phyloP scores from a whole-genome alignment of 148 eudicot species.

The Limonium bicolor region DNA sequence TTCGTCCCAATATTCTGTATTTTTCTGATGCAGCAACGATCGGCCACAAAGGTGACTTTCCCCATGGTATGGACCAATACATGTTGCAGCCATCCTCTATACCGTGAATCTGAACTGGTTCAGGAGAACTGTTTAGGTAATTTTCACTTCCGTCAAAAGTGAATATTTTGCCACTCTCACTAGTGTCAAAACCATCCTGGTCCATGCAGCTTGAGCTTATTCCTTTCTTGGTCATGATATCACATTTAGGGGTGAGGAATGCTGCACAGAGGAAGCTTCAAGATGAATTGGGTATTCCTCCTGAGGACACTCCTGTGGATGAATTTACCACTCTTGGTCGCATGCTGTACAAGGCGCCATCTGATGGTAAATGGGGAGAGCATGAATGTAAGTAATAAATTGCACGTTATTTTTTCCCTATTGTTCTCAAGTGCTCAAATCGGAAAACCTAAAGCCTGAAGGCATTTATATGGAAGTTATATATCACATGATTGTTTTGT shows the following conservation, averaged over 20 bases:
- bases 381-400: conserved; percentile 52
- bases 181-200: too few species aligned
- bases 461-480: too few species aligned
- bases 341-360: conserved; percentile 91
- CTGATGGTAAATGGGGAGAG: conserved; percentile 99
- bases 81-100: conserved; percentile 94
- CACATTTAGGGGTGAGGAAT: conserved; percentile 68
- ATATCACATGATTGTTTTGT: too few species aligned
- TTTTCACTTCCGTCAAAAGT: background rate
- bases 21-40: conserved; percentile 59
- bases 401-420: background rate
- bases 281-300: conserved; percentile 86
- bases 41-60: conserved; percentile 87
- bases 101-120: conserved; percentile 75
- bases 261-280: conserved; percentile 95
- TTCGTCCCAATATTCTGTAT: conserved; percentile 1
- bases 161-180: background rate
- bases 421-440: too few species aligned
- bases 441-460: too few species aligned
- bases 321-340: conserved; percentile 82
- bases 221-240: background rate
- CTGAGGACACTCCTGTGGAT: conserved; percentile 90
- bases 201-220: background rate
- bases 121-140: conserved; percentile 67
- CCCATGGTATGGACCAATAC: conserved; percentile 98